Evolutionary conservation across 768 basidiomycete species (phyloP), one percentile per base, ranked within the genome.

Genomic region (Candolleomyces efflorescens): DNA sequence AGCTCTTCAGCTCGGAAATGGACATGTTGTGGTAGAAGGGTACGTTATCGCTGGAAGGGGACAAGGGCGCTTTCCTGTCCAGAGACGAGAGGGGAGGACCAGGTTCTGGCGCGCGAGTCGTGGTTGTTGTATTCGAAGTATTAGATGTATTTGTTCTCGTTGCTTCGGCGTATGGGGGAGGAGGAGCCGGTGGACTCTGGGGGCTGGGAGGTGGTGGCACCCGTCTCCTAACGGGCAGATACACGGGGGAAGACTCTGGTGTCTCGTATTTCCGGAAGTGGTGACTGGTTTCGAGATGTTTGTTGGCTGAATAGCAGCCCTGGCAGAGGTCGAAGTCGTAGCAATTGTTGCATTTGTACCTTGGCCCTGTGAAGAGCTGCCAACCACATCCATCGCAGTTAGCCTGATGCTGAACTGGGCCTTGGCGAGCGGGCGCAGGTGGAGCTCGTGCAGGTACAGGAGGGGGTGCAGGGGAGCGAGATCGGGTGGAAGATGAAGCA

Each of bases 271-370:
- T 39, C 23, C 43, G 13, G 53, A 54, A 54, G 23, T 43, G 39
- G 24, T 54, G 43, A 7, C 43, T 23, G 23, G 53, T 54, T 7
- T 54, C 43, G 53, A 45, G 24, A 24, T 54, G 53, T 37, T 46
- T 54, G 26, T 54, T 46, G 13, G 17, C 39, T 18, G 12, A 46
- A 45, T 64, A 64, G 58, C 63, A 64, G 15, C 41, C 18, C 12
- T 60, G 32, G 53, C 63, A 64, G 3, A 64, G 57, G 47, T 64
- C 63, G 49, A 49, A 64, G 53, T 64, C 63, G 41, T 59, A 58
- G 51, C 63, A 64, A 18, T 49, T 52, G 23, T 55, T 48, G 55
- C 63, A 64, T 44, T 56, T 62, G 55, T 62, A 64, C 6, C 63
- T 59, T 6, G 50, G 52, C 7, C 61, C 62, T 5, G 59, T 52